Evolutionary conservation across 768 basidiomycete genomes (phyloP).

Genomic region (Pisolithus orientalis): DNA sequence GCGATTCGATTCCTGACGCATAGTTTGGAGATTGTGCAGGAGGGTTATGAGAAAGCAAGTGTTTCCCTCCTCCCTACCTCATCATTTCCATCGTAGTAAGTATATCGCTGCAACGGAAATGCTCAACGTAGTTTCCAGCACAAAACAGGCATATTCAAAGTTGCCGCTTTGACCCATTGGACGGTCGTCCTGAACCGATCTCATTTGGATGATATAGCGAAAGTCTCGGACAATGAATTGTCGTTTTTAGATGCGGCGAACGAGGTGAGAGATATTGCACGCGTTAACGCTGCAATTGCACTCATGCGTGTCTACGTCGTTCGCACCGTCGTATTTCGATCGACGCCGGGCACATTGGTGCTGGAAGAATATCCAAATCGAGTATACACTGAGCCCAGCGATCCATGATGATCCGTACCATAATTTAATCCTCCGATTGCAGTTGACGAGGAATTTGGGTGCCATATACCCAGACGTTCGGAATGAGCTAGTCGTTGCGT

Average conservation of each 20-base stretch:
- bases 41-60: conserved; percentile 27
- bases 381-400: background rate
- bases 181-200: background rate
- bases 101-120: background rate
- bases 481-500: conserved; percentile 38
- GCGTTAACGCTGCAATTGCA: too few relatives aligned
- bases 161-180: background rate
- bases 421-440: conserved; percentile 18
- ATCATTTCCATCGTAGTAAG: too few relatives aligned
- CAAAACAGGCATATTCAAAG: background rate
- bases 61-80: background rate
- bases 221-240: background rate
- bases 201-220: background rate
- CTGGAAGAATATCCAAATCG: background rate
- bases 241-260: background rate
- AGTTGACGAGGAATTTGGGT: conserved; percentile 33
- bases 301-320: background rate
- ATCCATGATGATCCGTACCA: conserved; percentile 25
- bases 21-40: conserved; percentile 18
- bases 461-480: conserved; percentile 34
- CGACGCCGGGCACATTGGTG: background rate
- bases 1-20: conserved; percentile 12
- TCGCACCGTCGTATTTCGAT: conserved; percentile 25
- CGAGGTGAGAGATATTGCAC: background rate
- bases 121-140: background rate